Evolutionary conservation across 169 alveolate species (phyloP), one percentile per base, ranked within the genome.

Genomic region (Sarcocystis neurona): DNA sequence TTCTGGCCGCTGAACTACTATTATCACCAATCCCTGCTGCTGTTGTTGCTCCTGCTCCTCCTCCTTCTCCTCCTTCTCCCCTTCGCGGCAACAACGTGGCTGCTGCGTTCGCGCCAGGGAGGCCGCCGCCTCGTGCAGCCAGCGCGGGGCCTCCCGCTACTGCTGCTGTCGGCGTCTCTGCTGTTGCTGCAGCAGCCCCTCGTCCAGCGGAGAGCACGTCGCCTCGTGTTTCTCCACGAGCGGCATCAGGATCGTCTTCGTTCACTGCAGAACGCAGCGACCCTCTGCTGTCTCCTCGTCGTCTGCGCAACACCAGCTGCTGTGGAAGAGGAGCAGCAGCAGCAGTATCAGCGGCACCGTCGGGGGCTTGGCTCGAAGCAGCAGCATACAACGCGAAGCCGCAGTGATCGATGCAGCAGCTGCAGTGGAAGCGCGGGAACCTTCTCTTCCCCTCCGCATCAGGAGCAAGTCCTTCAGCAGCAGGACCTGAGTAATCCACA

Each of bases 371-470:
- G 56, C 82, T 72, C 56, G 82, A n/a, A n/a, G n/a, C n/a, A n/a
- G n/a, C 53, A 0, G 86, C 70, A 37, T 70, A 20, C 41, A 87
- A 41, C 84, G 75, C 30, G 77, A 87, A 87, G 23, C 91, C 91
- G 79, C 91, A 87, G 43, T 82, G 91, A 37, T 82, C 91, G 50
- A 87, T 72, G 34, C 86, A 70, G 79, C 85, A 87, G n/a, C 58
- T 74, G 3, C 47, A 87, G 66, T 53, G 72, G 87, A 39, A 47
- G 30, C 79, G 34, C 20, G 23, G 34, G 53, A 70, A 44, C 63
- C 68, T 46, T 50, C 32, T 44, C 84, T 46, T 5, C 63, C 12
- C 46, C 44, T 68, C 58, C 43, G 63, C 68, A 37, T 32, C 78
- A 30, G 80, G 72, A 39, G 43, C 68, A 27, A 48, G 27, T 43